Evolutionary conservation across 768 basidiomycete genomes (phyloP), one percentile per base, ranked within the genome.

Genomic region (Collybiopsis confluens): DNA sequence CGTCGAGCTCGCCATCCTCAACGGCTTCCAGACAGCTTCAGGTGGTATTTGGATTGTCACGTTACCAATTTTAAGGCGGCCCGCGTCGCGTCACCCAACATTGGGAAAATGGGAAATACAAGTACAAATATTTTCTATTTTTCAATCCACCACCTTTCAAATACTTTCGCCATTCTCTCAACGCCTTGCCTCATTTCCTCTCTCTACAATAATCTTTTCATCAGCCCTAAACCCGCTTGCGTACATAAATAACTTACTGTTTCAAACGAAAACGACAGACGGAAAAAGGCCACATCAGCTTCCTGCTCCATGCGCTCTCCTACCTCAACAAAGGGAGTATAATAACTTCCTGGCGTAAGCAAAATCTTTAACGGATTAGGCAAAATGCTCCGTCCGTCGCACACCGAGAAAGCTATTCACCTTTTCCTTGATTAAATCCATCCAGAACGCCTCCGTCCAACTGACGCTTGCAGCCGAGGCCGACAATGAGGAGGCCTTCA

Each of bases 1-100:
- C 26, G 67, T 73, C 52, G 59, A 65, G 62, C 73, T 79, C 60
- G 78, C 70, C 78, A 78, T 78, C 38, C 41, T 61, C 18, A 41
- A 56, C 50, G 26, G n/a, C 26, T 45, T n/a, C n/a, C n/a, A 5
- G 30, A 33, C 30, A 33, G 30, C 30, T 33, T 5, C 6, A 33
- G 30, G 30, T 26, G 50, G 54, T 24, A 40, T n/a, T 23, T 21
- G 16, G 36, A 5, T 23, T 41, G 28, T 5, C 5, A 33, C 13
- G 5, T 5, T 5, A 33, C 13, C 30, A 33, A 33, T 33, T 33
- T 33, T 33, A 33, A 33, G 30, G 5, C 5, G 13, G 30, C 30
- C 6, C 30, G 6, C 30, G 30, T 33, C 30, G 5, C 6, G 13
- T 5, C 30, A 13, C 30, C 30, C 30, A n/a, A n/a, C n/a, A n/a